Percentiles rank a stretch among this genome's conserved stretches.
Evolutionary conservation across 305 asterid species (phyloP).

Genomic region (Caryopteris hybrid): DNA sequence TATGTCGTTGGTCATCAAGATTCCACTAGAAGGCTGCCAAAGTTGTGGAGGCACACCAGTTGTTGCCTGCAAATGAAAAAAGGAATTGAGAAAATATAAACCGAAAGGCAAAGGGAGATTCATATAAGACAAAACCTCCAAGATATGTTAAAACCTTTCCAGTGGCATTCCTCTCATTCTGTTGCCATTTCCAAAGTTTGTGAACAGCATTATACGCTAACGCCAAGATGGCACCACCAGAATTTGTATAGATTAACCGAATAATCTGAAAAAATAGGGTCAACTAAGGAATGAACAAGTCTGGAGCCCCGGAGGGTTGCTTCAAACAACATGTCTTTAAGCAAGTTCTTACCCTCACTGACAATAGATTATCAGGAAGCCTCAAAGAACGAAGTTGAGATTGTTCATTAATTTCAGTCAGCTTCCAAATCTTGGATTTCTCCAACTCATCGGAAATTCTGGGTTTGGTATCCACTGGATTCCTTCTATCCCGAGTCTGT

Average conservation of each 20-base stretch:
- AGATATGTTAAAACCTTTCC: constrained; percentile 50
- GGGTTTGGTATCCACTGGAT: constrained; percentile 35
- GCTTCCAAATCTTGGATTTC: constrained; percentile 51
- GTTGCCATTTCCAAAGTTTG: constrained; percentile 78
- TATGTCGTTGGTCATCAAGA: constrained; percentile 46
- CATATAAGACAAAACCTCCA: too few species aligned
- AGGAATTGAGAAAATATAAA: too few species aligned
- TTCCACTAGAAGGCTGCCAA: constrained; percentile 54
- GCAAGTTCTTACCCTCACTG: constrained; percentile 43
- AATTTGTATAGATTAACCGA: constrained; percentile 54
- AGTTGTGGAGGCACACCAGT: constrained; percentile 41
- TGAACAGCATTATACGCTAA: constrained; percentile 63
- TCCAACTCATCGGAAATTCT: constrained; percentile 46
- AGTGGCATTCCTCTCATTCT: constrained; percentile 33
- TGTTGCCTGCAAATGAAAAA: constrained; percentile 31
- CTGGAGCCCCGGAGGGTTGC: too few species aligned
- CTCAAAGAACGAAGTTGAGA: constrained; percentile 50
- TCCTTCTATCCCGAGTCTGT: constrained; percentile 48
- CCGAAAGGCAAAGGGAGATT: too few species aligned
- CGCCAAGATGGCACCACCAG: constrained; percentile 62
- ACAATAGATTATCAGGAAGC: constrained; percentile 48
- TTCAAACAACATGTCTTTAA: too few species aligned
- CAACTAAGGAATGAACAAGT: too few species aligned
- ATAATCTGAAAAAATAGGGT: too few species aligned
- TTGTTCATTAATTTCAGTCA: constrained; percentile 50